Evolutionary conservation across 768 basidiomycete genomes (phyloP).

Genomic region (Clitopilus hobsonii): DNA sequence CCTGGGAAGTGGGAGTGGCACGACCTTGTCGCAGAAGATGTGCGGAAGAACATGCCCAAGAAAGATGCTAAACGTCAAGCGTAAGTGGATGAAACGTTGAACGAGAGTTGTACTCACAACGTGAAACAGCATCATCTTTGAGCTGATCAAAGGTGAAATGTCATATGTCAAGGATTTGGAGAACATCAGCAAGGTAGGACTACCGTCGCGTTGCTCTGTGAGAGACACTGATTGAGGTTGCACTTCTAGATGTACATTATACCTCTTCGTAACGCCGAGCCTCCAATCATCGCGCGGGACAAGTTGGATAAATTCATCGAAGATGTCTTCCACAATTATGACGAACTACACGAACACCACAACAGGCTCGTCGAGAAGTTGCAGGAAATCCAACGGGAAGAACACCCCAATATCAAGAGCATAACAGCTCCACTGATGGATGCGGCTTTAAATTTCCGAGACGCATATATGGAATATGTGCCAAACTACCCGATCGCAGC

Average conservation of each 20-base stretch:
- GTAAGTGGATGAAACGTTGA: no score
- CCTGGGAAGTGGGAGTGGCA: constrained; percentile 89
- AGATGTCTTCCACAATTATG: constrained; percentile 88
- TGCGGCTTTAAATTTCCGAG: constrained; percentile 88
- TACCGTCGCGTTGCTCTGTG: not conserved
- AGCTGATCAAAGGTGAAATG: constrained; percentile 95
- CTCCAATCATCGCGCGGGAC: constrained; percentile 72
- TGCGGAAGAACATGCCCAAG: constrained; percentile 57
- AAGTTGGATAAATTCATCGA: constrained; percentile 71
- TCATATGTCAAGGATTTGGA: constrained; percentile 90
- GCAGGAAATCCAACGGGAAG: constrained; percentile 83
- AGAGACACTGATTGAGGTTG: not conserved
- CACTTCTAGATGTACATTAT: constrained; percentile 72
- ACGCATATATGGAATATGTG: constrained; percentile 90
- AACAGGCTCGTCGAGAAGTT: constrained; percentile 72
- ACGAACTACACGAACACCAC: constrained; percentile 72
- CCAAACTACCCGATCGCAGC: constrained; percentile 92
- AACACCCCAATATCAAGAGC: constrained; percentile 73
- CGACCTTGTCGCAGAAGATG: constrained; percentile 72
- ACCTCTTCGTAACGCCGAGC: constrained; percentile 66
- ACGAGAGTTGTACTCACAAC: not conserved
- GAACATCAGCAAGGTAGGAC: constrained; percentile 69
- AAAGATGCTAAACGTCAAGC: constrained; percentile 80
- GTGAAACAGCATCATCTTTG: constrained; percentile 74
- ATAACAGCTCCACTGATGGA: constrained; percentile 84